Evolutionary conservation across 805 yeast species (phyloP), one percentile per base, ranked within the genome.

Genomic region (Saturnispora sanitii): DNA sequence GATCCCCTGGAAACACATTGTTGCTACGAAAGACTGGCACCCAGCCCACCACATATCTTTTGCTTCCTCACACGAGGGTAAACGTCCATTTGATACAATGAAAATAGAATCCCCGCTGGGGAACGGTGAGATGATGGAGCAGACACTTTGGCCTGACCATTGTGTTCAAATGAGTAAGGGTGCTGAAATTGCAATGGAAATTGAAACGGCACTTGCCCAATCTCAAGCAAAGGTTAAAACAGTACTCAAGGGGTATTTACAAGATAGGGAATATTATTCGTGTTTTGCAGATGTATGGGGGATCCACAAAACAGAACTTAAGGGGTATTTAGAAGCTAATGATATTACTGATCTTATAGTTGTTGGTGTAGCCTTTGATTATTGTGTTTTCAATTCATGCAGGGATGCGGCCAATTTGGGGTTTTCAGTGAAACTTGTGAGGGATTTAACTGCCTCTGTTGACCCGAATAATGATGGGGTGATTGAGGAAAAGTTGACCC

Each of bases 1-100:
- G 40, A 19, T 15, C 16, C 55, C 67, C 4, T 87, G 92, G 90
- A 65, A 67, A 33, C 61, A 76, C 6, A 65, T 85, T 1, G 72
- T 82, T 0, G 79, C 84, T 29, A 80, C 94, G 2, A 77, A 79
- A 54, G 97, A 88, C 55, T 85, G 94, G 92, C 97, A 88, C 57
- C 94, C 96, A 0, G 30, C 47, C 11, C 67, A 73, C 50, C 97
- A 88, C 56, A 67, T 71, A 1, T 86, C 95, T 6, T 88, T 88
- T 67, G 95, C 96, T 0, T 68, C 79, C 1, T 71, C 69, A 35
- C 87, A 86, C 52, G 17, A 22, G 15, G 55, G 48, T 27, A 58
- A 47, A 20, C 42, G 56, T 2, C 82, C 87, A 2, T 87, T 66
- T 53, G 61, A 76, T 0, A 53, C 63, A 1, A 48, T 73, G 31